These are phyloP conservation scores for Aspergillus nidulans DNA, from an alignment of 495 filamentous ascomycete genomes.

Conservation along the genomic window DNA sequence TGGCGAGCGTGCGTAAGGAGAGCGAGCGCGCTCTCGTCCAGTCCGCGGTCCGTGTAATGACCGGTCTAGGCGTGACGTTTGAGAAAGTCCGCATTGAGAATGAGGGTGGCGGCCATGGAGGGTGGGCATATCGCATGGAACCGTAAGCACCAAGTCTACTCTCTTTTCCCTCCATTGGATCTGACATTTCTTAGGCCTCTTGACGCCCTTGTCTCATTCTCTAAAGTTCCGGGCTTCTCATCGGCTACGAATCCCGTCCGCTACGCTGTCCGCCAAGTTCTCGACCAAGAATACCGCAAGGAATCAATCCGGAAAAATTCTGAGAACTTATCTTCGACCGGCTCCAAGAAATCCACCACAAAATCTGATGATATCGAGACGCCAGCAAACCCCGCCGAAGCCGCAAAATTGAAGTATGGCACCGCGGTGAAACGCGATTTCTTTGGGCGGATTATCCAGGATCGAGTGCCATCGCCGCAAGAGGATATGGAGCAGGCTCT, in stretches of 20 bases:
- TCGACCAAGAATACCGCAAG: slow-evolving; percentile 82
- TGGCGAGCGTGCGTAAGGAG: slow-evolving; percentile 83
- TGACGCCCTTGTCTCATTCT: slow-evolving; percentile 56
- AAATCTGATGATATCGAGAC: too few species aligned
- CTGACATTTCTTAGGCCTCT: slow-evolving; percentile 48
- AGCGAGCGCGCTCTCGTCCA: slow-evolving; percentile 74
- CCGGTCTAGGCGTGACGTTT: slow-evolving; percentile 72
- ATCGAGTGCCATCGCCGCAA: slow-evolving; percentile 29
- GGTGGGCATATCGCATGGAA: slow-evolving; percentile 92
- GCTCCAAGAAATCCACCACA: slow-evolving; percentile 27
- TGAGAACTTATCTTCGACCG: slow-evolving; percentile 45
- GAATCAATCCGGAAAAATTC: slow-evolving; percentile 57
- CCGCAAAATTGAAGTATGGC: slow-evolving; percentile 15
- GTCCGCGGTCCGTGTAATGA: slow-evolving; percentile 74
- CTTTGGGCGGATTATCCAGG: slow-evolving; percentile 70
- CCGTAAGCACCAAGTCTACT: slow-evolving; percentile 56
- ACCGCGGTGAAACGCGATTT: slow-evolving; percentile 72
- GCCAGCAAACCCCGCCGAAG: slow-evolving; percentile 23
- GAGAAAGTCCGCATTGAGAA: slow-evolving; percentile 75
- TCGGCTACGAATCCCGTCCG: slow-evolving; percentile 62
- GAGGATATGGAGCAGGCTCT: slow-evolving; percentile 9
- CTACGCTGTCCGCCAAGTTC: slow-evolving; percentile 85
- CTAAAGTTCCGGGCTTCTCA: slow-evolving; percentile 27
- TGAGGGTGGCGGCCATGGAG: slow-evolving; percentile 46
- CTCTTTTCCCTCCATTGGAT: neutral